Conservation (phyloP, 805 yeast species). For the Komagataella phaffii region DNA sequence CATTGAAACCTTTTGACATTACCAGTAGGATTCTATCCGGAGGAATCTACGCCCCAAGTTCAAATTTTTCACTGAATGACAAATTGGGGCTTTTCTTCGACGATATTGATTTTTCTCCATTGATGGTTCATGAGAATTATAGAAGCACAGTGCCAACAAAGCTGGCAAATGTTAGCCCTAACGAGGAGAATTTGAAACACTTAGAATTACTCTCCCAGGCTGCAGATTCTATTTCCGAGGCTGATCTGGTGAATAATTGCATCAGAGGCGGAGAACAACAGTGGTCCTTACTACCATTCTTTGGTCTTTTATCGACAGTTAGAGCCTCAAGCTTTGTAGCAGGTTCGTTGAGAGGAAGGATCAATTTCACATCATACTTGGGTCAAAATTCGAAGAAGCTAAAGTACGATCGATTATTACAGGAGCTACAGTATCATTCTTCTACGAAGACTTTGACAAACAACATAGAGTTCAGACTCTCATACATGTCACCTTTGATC, state of each 20-base stretch:
- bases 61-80: constrained; percentile 53
- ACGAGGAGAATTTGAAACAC: constrained; percentile 32
- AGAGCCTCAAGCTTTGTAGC: constrained; percentile 64
- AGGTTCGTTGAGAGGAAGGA: constrained; percentile 57
- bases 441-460: constrained; percentile 70
- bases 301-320: constrained; percentile 77
- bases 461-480: constrained; percentile 59
- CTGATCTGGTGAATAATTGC: constrained; percentile 67
- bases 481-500: constrained; percentile 56
- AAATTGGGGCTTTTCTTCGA: constrained; percentile 84
- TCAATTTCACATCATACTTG: constrained; percentile 73
- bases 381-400: constrained; percentile 82
- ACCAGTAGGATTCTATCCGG: constrained; percentile 54
- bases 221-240: constrained; percentile 75
- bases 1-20: constrained; percentile 87
- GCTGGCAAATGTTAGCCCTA: constrained; percentile 8
- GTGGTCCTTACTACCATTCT: constrained; percentile 89
- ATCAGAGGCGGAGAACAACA: constrained; percentile 88
- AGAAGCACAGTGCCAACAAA: constrained; percentile 45
- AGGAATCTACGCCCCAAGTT: constrained; percentile 37
- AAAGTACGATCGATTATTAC: constrained; percentile 67
- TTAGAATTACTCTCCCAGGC: constrained; percentile 60
- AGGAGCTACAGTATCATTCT: constrained; percentile 81
- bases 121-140: constrained; percentile 95
- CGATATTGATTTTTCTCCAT: constrained; percentile 88